These are phyloP conservation scores for Mimosa pudica DNA, from an alignment of 306 rosid species.

Conservation along the genomic window DNA sequence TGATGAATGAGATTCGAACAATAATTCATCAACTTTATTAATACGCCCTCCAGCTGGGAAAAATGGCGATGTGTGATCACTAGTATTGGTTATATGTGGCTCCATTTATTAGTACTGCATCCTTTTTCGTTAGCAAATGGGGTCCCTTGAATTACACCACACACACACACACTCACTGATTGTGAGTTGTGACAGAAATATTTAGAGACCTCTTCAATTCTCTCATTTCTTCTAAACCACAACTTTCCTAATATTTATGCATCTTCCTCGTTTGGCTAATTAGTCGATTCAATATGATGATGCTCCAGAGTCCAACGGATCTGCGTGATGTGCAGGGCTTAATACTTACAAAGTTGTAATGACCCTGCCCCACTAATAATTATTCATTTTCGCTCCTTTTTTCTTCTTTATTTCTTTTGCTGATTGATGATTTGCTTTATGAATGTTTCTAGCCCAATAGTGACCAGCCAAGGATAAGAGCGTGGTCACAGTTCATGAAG, in stretches of 20 bases:
- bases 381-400: neutral
- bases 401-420: neutral
- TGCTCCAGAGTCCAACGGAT: neutral
- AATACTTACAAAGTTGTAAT: neutral
- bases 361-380: neutral
- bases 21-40: slow-evolving; percentile 40
- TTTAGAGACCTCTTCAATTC: neutral
- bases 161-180: neutral
- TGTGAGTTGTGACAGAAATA: slow-evolving; percentile 16
- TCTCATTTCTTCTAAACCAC: neutral
- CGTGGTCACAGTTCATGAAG: neutral
- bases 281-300: slow-evolving; percentile 32
- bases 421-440: neutral
- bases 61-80: slow-evolving; percentile 14
- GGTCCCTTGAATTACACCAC: slow-evolving; percentile 22
- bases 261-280: slow-evolving; percentile 18
- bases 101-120: neutral
- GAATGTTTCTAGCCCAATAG: neutral
- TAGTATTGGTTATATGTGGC: slow-evolving; percentile 1
- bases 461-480: neutral
- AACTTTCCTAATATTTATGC: neutral
- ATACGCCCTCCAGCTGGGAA: slow-evolving; percentile 51
- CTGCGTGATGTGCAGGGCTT: slow-evolving; percentile 4
- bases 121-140: neutral
- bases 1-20: slow-evolving; percentile 28